phyloP scores from a whole-genome alignment of 1,284 basidiomycete genomes.

The Rhodotorula sp. region DNA sequence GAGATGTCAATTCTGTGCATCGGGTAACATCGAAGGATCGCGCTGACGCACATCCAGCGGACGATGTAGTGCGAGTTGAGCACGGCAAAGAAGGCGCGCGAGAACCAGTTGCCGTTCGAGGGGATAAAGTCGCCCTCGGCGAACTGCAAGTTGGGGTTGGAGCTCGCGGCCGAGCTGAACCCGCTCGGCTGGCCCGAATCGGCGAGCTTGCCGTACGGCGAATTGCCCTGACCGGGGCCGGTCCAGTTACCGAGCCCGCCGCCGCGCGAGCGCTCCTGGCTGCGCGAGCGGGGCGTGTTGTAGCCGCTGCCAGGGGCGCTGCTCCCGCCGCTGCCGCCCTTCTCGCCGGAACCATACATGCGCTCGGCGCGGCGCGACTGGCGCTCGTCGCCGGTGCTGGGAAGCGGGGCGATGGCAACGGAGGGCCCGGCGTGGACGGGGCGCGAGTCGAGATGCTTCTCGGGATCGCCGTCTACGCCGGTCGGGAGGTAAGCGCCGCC shows the following conservation, averaged over 20 bases:
- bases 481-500: slow-evolving; percentile 16
- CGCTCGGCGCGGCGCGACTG: slow-evolving; percentile 19
- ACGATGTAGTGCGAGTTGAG: slow-evolving; percentile 61
- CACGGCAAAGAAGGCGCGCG: slow-evolving; percentile 36
- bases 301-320: slow-evolving; percentile 18
- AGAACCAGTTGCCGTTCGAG: slow-evolving; percentile 37
- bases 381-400: neutral
- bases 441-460: slow-evolving; percentile 11
- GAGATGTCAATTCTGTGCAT: slow-evolving; percentile 46
- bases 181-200: slow-evolving; percentile 15
- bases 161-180: slow-evolving; percentile 21
- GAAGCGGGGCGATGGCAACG: slow-evolving; percentile 10
- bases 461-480: slow-evolving; percentile 4
- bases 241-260: slow-evolving; percentile 40
- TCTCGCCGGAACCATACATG: slow-evolving; percentile 19
- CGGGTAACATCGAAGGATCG: slow-evolving; percentile 66
- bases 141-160: slow-evolving; percentile 39
- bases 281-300: slow-evolving; percentile 22
- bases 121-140: slow-evolving; percentile 41
- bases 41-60: slow-evolving; percentile 79
- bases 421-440: slow-evolving; percentile 23
- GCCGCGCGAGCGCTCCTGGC: slow-evolving; percentile 16
- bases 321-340: slow-evolving; percentile 6
- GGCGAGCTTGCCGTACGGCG: slow-evolving; percentile 37
- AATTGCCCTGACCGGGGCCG: slow-evolving; percentile 24